Evolutionary conservation across 179 eudicot genomes (phyloP), one percentile per base, ranked within the genome.

Genomic region (Patellifolia procumbens): DNA sequence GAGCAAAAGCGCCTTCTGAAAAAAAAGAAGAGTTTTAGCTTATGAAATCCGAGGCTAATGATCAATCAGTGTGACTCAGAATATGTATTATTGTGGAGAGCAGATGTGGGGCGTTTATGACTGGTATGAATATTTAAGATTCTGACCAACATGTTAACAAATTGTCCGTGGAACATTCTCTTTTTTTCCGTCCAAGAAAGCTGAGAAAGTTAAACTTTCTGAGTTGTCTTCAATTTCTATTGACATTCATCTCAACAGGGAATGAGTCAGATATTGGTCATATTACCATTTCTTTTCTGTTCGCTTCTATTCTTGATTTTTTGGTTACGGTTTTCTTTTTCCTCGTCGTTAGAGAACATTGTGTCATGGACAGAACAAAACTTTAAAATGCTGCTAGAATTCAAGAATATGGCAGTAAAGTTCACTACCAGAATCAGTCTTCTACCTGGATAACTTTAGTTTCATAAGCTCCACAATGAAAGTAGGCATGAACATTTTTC

Each of bases 71-170:
- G 15, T 22, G 60, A 29, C 22, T 55, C 29, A 55, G 2, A 9
- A 22, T 22, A 55, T 55, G 5, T 63, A 9, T 63, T 63, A 60
- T 10, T 24, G 32, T 32, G 20, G 28, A 53, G 37, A 28, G 31
- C 52, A 26, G 53, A 52, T 43, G 37, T 58, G 39, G 39, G 28
- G 17, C n/a, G 79, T 52, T 43, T 42, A 24, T 76, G 20, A 24
- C 5, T 34, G 16, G 22, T 49, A 20, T 29, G 1, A 16, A 26
- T 26, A 9, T 7, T 16, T 55, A 29, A 42, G 73, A 67, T 76
- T 76, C 73, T 67, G 67, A 67, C 42, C 31, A 43, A 58, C 31
- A 53, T 37, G 53, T 55, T 53, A 52, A 75, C 48, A 37, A 65
- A 22, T 67, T 42, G 79, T 56, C 32, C 42, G 17, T 37, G 28